These are phyloP conservation scores for Zymoseptoria ardabiliae DNA, from an alignment of 2,329 filamentous ascomycete genomes.

Conservation along the genomic window DNA sequence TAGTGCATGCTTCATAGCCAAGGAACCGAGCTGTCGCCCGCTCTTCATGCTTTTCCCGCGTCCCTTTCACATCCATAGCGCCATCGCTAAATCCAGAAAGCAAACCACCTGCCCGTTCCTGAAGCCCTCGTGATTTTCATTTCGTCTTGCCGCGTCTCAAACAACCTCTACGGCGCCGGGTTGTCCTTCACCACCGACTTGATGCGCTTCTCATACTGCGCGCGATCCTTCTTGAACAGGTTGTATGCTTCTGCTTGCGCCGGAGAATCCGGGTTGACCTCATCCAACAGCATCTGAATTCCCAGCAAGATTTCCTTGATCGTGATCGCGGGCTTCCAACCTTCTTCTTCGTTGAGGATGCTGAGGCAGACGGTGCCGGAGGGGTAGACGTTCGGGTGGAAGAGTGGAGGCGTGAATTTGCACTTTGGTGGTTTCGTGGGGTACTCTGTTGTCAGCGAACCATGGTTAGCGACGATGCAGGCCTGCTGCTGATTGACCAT, in stretches of 20 bases:
- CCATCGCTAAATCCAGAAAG: constrained; percentile 1
- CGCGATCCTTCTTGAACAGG: constrained; percentile 82
- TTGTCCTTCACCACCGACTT: constrained; percentile 84
- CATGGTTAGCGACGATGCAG: background rate
- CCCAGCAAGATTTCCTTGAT: constrained; percentile 96
- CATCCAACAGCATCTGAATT: constrained; percentile 90
- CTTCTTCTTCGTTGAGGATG: constrained; percentile 96
- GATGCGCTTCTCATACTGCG: constrained; percentile 83
- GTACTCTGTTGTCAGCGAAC: constrained; percentile 60
- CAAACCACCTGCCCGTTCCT: background rate
- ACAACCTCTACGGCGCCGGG: constrained; percentile 53
- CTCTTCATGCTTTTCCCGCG: background rate
- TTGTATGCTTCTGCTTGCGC: constrained; percentile 98
- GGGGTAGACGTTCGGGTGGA: constrained; percentile 97
- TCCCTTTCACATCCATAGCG: background rate
- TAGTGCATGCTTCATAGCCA: background rate
- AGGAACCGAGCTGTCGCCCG: background rate
- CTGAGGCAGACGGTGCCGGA: constrained; percentile 96
- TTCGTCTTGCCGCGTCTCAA: background rate
- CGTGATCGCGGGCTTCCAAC: constrained; percentile 97
- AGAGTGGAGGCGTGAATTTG: constrained; percentile 93
- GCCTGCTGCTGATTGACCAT: background rate
- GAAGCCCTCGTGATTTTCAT: background rate
- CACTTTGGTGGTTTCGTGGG: constrained; percentile 98
- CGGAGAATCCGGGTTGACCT: constrained; percentile 93